phyloP scores from a whole-genome alignment of 2,329 filamentous ascomycete genomes.

The Neophaeococcomyces mojaviensis region DNA sequence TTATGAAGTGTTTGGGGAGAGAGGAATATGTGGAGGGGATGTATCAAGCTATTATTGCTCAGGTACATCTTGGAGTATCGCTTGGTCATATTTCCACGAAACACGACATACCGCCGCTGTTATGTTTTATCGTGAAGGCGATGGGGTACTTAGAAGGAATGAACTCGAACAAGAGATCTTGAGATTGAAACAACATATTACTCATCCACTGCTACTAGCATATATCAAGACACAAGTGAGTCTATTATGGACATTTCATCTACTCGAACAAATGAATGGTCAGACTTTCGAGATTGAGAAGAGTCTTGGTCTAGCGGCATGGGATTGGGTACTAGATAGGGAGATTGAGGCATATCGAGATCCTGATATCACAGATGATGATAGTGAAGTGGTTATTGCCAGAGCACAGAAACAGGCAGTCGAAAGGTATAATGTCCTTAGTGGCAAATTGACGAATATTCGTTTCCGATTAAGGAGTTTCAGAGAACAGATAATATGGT shows the following conservation, averaged over 20 bases:
- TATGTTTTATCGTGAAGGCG: slow-evolving; percentile 17
- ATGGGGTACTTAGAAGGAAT: slow-evolving; percentile 13
- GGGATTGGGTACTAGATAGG: slow-evolving; percentile 18
- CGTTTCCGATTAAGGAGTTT: slow-evolving; percentile 16
- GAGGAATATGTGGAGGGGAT: slow-evolving; percentile 1
- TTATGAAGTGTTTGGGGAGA: slow-evolving; percentile 2
- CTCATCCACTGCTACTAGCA: slow-evolving; percentile 18
- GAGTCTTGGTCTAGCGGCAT: slow-evolving; percentile 16
- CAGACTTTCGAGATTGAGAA: slow-evolving; percentile 18
- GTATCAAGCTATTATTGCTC: slow-evolving; percentile 15
- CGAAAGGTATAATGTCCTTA: slow-evolving; percentile 16
- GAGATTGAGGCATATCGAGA: slow-evolving; percentile 10
- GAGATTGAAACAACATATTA: slow-evolving; percentile 13
- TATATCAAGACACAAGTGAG: slow-evolving; percentile 19
- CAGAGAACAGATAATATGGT: slow-evolving; percentile 17
- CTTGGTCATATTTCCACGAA: slow-evolving; percentile 13
- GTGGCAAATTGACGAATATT: slow-evolving; percentile 18
- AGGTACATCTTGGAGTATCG: slow-evolving; percentile 16
- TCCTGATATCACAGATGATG: background rate
- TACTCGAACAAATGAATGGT: slow-evolving; percentile 18
- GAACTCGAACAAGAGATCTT: slow-evolving; percentile 16
- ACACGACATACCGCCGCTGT: slow-evolving; percentile 16
- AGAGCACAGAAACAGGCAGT: slow-evolving; percentile 15
- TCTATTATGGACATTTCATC: slow-evolving; percentile 17
- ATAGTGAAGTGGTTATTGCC: background rate